phyloP scores from a whole-genome alignment of 352 stramenopile genomes.

The Globisporangium cederbergense region DNA sequence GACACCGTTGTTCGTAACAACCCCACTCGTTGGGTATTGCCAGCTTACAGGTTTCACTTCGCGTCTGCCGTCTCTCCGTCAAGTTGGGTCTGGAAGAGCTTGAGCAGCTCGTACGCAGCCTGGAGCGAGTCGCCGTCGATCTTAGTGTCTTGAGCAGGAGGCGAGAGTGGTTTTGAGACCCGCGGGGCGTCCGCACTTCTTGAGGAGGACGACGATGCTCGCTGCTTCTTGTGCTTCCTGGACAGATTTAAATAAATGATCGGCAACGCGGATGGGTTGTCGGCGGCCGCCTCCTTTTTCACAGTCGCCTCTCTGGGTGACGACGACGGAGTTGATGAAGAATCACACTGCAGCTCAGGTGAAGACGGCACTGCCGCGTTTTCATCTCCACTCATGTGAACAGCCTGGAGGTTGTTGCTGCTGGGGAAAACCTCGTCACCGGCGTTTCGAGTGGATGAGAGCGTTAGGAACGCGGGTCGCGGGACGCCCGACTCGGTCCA shows the following conservation, averaged over 20 bases:
- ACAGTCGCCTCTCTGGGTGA: neutral
- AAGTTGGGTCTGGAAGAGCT: slow-evolving; percentile 25
- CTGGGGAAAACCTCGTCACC: slow-evolving; percentile 20
- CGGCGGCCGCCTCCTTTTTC: slow-evolving; percentile 39
- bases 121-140: slow-evolving; percentile 69
- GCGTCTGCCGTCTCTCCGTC: neutral
- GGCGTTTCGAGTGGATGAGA: slow-evolving; percentile 59
- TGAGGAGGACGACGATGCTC: neutral
- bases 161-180: neutral
- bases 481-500: slow-evolving; percentile 54
- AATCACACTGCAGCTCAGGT: neutral
- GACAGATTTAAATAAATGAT: slow-evolving; percentile 84
- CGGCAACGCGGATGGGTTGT: slow-evolving; percentile 45
- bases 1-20: neutral
- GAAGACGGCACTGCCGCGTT: slow-evolving; percentile 7
- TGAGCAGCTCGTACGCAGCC: slow-evolving; percentile 65
- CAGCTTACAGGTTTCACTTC: neutral
- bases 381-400: slow-evolving; percentile 3
- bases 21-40: neutral
- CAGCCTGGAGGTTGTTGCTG: neutral
- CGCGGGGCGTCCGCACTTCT: neutral
- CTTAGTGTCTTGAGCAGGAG: slow-evolving; percentile 14
- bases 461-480: slow-evolving; percentile 50
- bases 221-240: slow-evolving; percentile 48
- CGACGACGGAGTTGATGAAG: neutral